Conservation (phyloP, 2,329 filamentous ascomycete genomes). For the Colletotrichum sp. region DNA sequence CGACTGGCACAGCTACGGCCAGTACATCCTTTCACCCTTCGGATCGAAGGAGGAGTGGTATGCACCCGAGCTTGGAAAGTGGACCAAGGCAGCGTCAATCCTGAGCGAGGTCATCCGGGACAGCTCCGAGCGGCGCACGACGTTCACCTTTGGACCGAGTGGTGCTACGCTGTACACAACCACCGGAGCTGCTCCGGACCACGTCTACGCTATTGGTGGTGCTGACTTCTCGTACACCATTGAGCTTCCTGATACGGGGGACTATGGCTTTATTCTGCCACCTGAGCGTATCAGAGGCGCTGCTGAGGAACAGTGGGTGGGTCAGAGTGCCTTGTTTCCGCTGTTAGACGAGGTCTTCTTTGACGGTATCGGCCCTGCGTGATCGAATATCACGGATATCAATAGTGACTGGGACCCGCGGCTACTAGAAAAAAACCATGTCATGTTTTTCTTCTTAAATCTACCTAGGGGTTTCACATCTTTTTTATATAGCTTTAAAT, state of each 20-base stretch:
- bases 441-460: background rate
- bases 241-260: slow-evolving; percentile 37
- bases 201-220: slow-evolving; percentile 28
- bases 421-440: accelerated
- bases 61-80: slow-evolving; percentile 42
- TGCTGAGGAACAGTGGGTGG: slow-evolving; percentile 39
- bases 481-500: accelerated
- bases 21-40: slow-evolving; percentile 47
- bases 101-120: slow-evolving; percentile 35
- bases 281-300: slow-evolving; percentile 39
- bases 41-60: slow-evolving; percentile 48
- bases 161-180: slow-evolving; percentile 42
- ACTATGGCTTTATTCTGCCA: slow-evolving; percentile 42
- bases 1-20: slow-evolving; percentile 52
- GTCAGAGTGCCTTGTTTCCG: slow-evolving; percentile 35
- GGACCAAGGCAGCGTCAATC: slow-evolving; percentile 38
- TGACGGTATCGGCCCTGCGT: slow-evolving; percentile 30
- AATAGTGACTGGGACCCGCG: accelerated
- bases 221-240: slow-evolving; percentile 45
- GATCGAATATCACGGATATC: background rate
- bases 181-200: slow-evolving; percentile 33
- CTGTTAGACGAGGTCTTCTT: slow-evolving; percentile 39
- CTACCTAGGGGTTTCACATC: background rate
- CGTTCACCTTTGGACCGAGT: slow-evolving; percentile 40
- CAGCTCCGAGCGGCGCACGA: slow-evolving; percentile 36